Evolutionary conservation across 2,329 filamentous ascomycete species (phyloP).

Genomic region (Ceratocystis harringtonii): DNA sequence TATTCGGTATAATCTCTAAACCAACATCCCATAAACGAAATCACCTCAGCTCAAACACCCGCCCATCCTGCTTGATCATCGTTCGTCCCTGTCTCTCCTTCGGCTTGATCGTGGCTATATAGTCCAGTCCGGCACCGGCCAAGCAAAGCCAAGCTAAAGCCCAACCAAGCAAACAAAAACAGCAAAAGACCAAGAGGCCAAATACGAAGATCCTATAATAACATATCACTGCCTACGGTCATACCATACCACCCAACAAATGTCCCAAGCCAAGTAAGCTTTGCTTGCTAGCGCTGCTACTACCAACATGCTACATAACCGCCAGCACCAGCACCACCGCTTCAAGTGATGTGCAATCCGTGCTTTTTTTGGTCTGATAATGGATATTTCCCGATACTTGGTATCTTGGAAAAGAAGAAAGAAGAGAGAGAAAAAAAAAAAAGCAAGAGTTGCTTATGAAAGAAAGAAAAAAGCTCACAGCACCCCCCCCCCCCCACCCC

Average conservation of each 20-base stretch:
- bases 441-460: not conserved
- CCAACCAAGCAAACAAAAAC: not conserved
- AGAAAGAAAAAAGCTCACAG: not conserved
- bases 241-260: not conserved
- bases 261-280: not conserved
- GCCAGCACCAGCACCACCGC: not conserved
- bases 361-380: not conserved
- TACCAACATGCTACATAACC: not conserved
- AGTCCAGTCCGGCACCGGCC: not conserved
- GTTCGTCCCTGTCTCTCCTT: not conserved
- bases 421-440: no score
- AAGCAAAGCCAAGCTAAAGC: not conserved
- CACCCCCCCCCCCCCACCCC: not conserved
- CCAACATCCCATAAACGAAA: no score
- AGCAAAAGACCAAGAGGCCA: not conserved
- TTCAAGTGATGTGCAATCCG: not conserved
- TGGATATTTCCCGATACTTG: not conserved
- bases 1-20: no score
- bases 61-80: not conserved
- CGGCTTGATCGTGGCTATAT: not conserved
- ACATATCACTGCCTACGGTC: not conserved
- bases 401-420: not conserved
- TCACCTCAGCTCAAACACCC: not conserved
- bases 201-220: constrained; percentile 2
- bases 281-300: not conserved